Evolutionary conservation across 2,329 filamentous ascomycete genomes (phyloP), one percentile per base, ranked within the genome.

Genomic region (Pleurostoma richardsiae): DNA sequence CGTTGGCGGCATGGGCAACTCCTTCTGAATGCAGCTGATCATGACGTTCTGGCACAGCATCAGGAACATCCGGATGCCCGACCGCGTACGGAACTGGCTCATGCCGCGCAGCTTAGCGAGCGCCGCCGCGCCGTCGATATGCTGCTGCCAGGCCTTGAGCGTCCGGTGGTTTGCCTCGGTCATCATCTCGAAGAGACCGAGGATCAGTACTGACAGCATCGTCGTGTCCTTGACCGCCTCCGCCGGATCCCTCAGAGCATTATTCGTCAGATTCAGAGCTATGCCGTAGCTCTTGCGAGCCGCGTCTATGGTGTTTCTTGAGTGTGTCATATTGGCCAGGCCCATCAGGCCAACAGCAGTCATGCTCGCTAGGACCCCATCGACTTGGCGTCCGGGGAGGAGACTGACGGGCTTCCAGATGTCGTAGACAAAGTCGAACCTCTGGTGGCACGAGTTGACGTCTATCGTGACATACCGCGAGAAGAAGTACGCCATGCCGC

Each of bases 181-280:
- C 49, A 80, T 66, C 53, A 74, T 75, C 57, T 80, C 77, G 51
- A 75, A 81, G 4, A 77, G 72, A 40, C 74, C 71, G 5, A 81
- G 65, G 41, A 81, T 72, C 41, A 80, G 65, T 11, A 80, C 71
- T 1, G 66, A 70, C 30, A 74, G 70, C 68, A 81, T 72, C 1
- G 77, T 80, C 39, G 67, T 73, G 51, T 73, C 73, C 53, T 71
- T 74, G 55, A 68, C 56, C 7, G 64, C 68, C 46, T 73, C 66
- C 10, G 50, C 54, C 1, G 74, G 69, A 44, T 73, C 60, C 41
- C 64, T 60, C n/a, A 81, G 64, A 3, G 76, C 74, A 19, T 62
- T 58, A 44, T 79, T 78, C 6, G 71, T 77, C 42, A 77, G 56
- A n/a, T 66, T 64, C 2, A 80, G 65, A 4, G 77, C 77, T 19